Conservation (phyloP, 192 early-diverging fungal species). For the Chytriomyces sp. region DNA sequence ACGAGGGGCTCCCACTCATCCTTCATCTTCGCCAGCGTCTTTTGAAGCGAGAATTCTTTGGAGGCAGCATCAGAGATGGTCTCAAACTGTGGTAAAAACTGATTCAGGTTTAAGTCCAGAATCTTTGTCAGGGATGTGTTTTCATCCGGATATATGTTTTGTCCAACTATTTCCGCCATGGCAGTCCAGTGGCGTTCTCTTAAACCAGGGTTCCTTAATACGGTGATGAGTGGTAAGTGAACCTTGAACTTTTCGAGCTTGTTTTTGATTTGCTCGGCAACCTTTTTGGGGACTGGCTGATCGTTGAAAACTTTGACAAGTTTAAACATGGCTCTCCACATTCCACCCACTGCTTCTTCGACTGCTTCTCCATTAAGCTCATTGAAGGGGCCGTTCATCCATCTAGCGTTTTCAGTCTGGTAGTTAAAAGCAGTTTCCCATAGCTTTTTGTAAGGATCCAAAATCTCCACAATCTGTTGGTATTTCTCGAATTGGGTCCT, state of each 20-base stretch:
- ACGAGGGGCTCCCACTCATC: slow-evolving; percentile 61
- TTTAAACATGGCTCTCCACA: slow-evolving; percentile 60
- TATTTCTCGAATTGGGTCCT: slow-evolving; percentile 56
- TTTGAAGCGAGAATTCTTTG: slow-evolving; percentile 61
- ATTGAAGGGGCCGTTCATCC: slow-evolving; percentile 61
- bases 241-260: slow-evolving; percentile 62
- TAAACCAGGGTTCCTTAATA: slow-evolving; percentile 60
- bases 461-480: slow-evolving; percentile 52
- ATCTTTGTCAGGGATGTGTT: slow-evolving; percentile 56
- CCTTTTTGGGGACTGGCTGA: slow-evolving; percentile 59
- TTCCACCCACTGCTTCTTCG: slow-evolving; percentile 49
- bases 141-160: slow-evolving; percentile 57
- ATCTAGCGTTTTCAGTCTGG: slow-evolving; percentile 57
- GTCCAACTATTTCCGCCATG: slow-evolving; percentile 59
- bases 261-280: slow-evolving; percentile 63
- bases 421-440: slow-evolving; percentile 60
- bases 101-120: slow-evolving; percentile 52
- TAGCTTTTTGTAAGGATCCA: slow-evolving; percentile 62
- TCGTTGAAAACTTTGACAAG: slow-evolving; percentile 56
- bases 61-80: slow-evolving; percentile 60
- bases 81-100: slow-evolving; percentile 56
- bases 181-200: slow-evolving; percentile 57
- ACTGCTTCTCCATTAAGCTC: slow-evolving; percentile 58
- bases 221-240: slow-evolving; percentile 53
- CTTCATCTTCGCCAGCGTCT: slow-evolving; percentile 58